Evolutionary conservation across 345 rosid species (phyloP).

Genomic region (Raphanus sativus): DNA sequence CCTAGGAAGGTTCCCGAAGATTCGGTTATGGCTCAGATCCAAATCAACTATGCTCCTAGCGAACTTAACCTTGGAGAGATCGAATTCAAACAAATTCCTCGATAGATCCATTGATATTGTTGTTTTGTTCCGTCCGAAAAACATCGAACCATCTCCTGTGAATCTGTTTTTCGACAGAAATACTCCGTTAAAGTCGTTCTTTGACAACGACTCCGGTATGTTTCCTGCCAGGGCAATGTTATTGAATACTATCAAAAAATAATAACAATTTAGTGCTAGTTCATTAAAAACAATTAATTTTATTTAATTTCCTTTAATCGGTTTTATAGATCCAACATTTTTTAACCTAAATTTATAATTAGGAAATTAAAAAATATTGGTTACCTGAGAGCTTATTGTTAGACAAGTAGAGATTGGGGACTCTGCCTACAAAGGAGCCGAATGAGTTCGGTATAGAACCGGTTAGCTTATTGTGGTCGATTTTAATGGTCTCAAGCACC

Average conservation of each 20-base stretch:
- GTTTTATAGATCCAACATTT: neutral
- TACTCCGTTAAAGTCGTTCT: slow-evolving; percentile 46
- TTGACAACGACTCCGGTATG: slow-evolving; percentile 60
- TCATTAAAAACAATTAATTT: neutral
- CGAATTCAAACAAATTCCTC: slow-evolving; percentile 59
- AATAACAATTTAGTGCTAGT: neutral
- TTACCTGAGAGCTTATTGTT: slow-evolving; percentile 67
- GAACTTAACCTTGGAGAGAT: slow-evolving; percentile 57
- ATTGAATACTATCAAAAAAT: neutral
- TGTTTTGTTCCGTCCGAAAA: slow-evolving; percentile 66
- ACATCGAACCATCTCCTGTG: slow-evolving; percentile 62
- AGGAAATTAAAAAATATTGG: neutral
- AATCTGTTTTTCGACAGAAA: slow-evolving; percentile 62
- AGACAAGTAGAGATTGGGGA: slow-evolving; percentile 50
- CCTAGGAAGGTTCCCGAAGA: slow-evolving; percentile 55
- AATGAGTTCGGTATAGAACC: slow-evolving; percentile 64
- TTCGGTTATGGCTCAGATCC: slow-evolving; percentile 70
- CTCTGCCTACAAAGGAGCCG: slow-evolving; percentile 44
- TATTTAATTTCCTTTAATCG: too few relatives aligned
- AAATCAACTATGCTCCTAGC: slow-evolving; percentile 42
- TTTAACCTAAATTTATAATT: neutral
- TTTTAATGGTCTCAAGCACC: slow-evolving; percentile 47
- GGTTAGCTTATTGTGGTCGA: slow-evolving; percentile 64
- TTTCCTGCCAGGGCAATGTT: slow-evolving; percentile 28
- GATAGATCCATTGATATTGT: slow-evolving; percentile 49